Conservation (phyloP, 2,329 filamentous ascomycete genomes). For the Beauveria medogensis region DNA sequence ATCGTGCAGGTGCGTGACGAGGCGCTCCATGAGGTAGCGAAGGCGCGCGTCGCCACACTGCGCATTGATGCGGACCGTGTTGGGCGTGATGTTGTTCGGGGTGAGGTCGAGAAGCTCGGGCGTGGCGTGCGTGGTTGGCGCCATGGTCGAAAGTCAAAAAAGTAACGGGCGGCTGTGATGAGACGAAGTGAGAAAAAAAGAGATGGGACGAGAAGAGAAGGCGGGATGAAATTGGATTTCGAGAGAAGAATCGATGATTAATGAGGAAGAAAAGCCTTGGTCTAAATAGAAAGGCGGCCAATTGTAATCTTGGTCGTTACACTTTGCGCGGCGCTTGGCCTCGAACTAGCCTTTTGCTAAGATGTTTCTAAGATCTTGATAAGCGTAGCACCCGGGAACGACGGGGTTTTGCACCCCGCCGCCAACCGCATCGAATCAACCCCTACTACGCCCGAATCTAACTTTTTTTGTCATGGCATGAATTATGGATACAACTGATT, state of each 20-base stretch:
- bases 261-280: background rate
- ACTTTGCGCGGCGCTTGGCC: background rate
- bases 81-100: conserved; percentile 67
- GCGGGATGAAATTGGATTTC: background rate
- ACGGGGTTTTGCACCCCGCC: background rate
- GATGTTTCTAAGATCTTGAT: conserved; percentile 6
- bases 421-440: background rate
- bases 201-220: background rate
- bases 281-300: background rate
- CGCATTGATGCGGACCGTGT: conserved; percentile 63
- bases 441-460: no score
- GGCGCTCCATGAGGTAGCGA: conserved; percentile 59
- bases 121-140: background rate
- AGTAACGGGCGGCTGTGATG: no score
- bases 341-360: background rate
- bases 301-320: background rate
- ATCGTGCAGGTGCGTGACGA: conserved; percentile 67
- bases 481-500: background rate
- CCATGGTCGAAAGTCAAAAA: background rate
- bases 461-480: no score
- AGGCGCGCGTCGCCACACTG: conserved; percentile 52
- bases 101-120: conserved; percentile 43
- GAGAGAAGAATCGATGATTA: background rate
- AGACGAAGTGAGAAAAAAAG: background rate
- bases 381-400: background rate